Conservation (phyloP, 176 grass and related monocot species). For the Oryza rufipogon region DNA sequence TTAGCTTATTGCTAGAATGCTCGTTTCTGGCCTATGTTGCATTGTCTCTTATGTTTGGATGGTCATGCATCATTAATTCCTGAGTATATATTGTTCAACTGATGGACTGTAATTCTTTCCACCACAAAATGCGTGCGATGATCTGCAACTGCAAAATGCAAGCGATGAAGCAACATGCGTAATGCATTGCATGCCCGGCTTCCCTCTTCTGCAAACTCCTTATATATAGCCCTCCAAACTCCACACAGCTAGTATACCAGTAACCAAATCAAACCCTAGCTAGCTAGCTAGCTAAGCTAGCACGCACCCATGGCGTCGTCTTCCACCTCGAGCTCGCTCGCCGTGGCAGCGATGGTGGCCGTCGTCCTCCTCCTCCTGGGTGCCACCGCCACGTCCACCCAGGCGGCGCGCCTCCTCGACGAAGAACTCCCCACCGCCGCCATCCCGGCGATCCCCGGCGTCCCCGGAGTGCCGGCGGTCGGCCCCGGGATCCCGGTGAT, state of each 20-base stretch:
- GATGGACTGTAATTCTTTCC: slow-evolving; percentile 13
- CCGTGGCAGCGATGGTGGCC: slow-evolving; percentile 18
- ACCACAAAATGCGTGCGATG: background rate
- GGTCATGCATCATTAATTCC: too few species aligned
- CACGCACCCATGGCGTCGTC: slow-evolving; percentile 29
- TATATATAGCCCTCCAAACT: background rate
- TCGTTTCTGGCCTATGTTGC: too few species aligned
- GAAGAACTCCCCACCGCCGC: slow-evolving; percentile 16
- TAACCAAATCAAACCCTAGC: background rate
- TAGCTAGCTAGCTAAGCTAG: too few species aligned
- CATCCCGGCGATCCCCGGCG: background rate
- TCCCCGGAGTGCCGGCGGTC: background rate
- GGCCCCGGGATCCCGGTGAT: background rate
- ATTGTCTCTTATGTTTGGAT: too few species aligned
- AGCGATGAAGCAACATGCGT: background rate
- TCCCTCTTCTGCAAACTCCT: too few species aligned
- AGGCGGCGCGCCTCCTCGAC: slow-evolving; percentile 44
- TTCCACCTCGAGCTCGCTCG: slow-evolving; percentile 28
- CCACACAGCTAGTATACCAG: background rate
- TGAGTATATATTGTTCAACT: background rate
- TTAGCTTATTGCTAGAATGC: too few species aligned
- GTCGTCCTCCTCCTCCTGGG: background rate
- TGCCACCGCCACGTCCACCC: slow-evolving; percentile 8
- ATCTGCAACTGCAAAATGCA: background rate
- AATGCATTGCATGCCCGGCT: too few species aligned